phyloP scores from a whole-genome alignment of 352 stramenopile species.

The Globisporangium polare region DNA sequence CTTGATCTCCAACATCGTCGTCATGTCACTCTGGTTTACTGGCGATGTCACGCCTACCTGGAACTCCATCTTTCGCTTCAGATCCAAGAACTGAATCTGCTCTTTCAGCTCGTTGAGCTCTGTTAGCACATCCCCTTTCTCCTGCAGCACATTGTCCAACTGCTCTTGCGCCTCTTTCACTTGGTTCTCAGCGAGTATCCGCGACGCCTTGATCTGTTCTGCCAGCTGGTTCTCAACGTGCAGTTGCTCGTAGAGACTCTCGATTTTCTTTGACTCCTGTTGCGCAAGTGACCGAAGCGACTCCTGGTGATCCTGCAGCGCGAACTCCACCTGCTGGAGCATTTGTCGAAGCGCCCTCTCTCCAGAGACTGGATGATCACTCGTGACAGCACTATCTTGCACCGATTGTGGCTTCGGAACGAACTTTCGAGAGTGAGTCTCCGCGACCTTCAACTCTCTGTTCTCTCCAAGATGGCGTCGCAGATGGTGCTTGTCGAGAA shows the following conservation, averaged over 20 bases:
- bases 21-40: conserved; percentile 5
- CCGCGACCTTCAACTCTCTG: conserved; percentile 12
- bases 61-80: conserved; percentile 46
- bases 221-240: conserved; percentile 40
- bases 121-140: conserved; percentile 32
- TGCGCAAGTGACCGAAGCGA: conserved; percentile 40
- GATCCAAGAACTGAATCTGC: conserved; percentile 44
- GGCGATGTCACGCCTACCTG: background rate
- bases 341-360: conserved; percentile 41
- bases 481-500: conserved; percentile 60
- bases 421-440: background rate
- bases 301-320: conserved; percentile 44
- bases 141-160: conserved; percentile 28
- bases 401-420: conserved; percentile 1
- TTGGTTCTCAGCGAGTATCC: conserved; percentile 25
- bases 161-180: conserved; percentile 25
- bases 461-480: conserved; percentile 38
- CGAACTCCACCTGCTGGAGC: conserved; percentile 42
- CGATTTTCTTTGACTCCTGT: conserved; percentile 40
- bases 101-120: conserved; percentile 44
- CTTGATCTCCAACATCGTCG: conserved; percentile 31
- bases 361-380: background rate
- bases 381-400: conserved; percentile 6
- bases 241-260: conserved; percentile 52
- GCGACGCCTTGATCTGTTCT: conserved; percentile 36